These are phyloP conservation scores for Groenewaldozyma auringiensis DNA, from an alignment of 1,139 yeast genomes.

Conservation along the genomic window DNA sequence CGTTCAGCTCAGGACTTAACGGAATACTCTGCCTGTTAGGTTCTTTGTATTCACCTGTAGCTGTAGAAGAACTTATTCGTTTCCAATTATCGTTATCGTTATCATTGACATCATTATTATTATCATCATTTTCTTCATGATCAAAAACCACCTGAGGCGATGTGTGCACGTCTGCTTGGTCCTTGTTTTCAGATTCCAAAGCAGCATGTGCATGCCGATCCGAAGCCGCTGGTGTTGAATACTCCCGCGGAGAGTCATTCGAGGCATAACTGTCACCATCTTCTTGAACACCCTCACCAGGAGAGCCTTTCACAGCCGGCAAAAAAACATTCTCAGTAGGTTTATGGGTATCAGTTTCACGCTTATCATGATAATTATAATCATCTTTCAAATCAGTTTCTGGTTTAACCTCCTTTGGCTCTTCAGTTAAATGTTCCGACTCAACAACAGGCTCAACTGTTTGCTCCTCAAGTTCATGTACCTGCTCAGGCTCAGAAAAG, in stretches of 20 bases:
- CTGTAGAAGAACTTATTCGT: constrained; percentile 15
- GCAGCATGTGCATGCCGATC: not conserved
- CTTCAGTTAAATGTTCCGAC: not conserved
- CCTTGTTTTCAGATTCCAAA: not conserved
- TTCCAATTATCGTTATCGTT: constrained; percentile 13
- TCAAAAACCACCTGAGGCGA: not conserved
- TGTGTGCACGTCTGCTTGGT: not conserved
- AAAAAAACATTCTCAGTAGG: too few species aligned
- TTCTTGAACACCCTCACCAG: not conserved
- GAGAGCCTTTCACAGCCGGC: too few species aligned
- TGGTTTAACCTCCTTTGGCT: not conserved
- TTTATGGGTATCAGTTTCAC: too few species aligned
- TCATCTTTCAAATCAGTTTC: not conserved
- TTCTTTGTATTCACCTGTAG: constrained; percentile 1
- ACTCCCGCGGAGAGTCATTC: not conserved
- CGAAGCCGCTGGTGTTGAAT: not conserved
- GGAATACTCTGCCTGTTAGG: too few species aligned
- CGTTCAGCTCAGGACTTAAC: not conserved
- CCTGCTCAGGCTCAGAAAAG: not conserved
- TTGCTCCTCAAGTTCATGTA: not conserved
- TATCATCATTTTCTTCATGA: not conserved
- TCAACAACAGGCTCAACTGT: not conserved
- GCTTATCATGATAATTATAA: not conserved
- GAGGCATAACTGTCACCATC: not conserved
- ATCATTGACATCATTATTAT: not conserved